Base-by-base conservation (phyloP, 192 early-diverging fungal genomes). In the Piromyces finnis region DNA sequence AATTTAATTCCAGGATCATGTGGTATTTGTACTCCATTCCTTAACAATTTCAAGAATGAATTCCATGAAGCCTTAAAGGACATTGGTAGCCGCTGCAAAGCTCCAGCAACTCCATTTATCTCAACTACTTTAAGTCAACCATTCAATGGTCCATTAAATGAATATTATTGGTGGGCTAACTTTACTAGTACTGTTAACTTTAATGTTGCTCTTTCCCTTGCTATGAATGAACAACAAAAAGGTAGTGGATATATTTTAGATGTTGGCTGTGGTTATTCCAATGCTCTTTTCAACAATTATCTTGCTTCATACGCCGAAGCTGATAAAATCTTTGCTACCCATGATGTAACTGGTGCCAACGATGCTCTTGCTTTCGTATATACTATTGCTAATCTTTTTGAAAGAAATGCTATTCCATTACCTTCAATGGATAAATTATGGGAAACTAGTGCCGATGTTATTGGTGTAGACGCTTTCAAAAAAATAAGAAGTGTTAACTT, bases 11-110 rank as follows among this genome's bases (percentile, higher is more conserved):
- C 41, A 4, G 41, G 41, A 22, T 51, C 41, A 22, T 51, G 17
- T 51, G 41, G 41, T 51, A 51, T 51, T 51, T 51, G 17, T 78
- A 68, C 84, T 12, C 83, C 83, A 77, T 30, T 83, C 22, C 81
- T 85, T 78, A 35, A 79, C 22, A 6, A 22, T 6, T 51, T 22
- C 18, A 51, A 51, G 18, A 16, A 51, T 51, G 41, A 51, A 51
- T 51, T 51, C 17, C 22, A 22, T 51, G 2, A 13, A 17, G 17
- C 41, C 16, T 22, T 51, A 51, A 51, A 51, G 17, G 17, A 22
- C 22, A 51, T 51, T 22, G 17, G 41, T 51, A 51, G 18, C 1
- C 13, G 17, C 3, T 51, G 41, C 16, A 51, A 51, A 6, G 1
- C 18, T 51, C 41, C 41, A 4, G 41, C 22, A 4, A 17, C 22